These are phyloP conservation scores for Wallemia ichthyophaga DNA, from an alignment of 1,284 basidiomycete species.

Conservation along the genomic window DNA sequence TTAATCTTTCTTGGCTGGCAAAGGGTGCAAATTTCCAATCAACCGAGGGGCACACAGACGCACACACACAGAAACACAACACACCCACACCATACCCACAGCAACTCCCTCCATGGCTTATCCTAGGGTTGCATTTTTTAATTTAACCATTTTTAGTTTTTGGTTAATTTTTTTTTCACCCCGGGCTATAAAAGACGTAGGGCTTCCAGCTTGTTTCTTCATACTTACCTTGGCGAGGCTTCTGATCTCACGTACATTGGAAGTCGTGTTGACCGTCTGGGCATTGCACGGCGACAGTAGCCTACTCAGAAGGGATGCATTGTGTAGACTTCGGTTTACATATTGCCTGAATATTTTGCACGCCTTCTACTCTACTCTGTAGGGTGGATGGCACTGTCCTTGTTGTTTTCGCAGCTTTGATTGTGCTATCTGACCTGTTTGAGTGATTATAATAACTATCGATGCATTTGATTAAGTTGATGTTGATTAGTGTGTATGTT, in stretches of 20 bases:
- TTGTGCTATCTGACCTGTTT: neutral
- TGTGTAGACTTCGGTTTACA: conserved; percentile 1
- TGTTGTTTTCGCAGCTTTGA: neutral
- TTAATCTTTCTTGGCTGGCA: neutral
- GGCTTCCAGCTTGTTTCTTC: neutral
- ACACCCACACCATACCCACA: too few species aligned
- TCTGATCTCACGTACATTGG: neutral
- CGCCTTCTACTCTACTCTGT: conserved; percentile 1
- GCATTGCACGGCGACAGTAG: neutral
- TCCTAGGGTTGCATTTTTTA: too few species aligned
- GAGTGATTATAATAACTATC: too few species aligned
- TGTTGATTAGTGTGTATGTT: too few species aligned
- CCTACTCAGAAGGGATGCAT: conserved; percentile 1
- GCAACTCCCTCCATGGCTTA: too few species aligned
- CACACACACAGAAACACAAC: too few species aligned
- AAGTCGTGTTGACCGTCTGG: neutral
- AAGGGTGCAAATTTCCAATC: neutral
- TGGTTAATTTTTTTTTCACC: too few species aligned
- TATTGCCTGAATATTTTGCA: conserved; percentile 1
- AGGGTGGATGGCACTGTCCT: neutral
- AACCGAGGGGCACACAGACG: too few species aligned
- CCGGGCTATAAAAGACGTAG: too few species aligned
- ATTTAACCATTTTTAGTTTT: too few species aligned
- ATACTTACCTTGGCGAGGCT: conserved; percentile 1
- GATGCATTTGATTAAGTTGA: too few species aligned